Conservation (phyloP, 306 rosid species). For the Corylus avellana region DNA sequence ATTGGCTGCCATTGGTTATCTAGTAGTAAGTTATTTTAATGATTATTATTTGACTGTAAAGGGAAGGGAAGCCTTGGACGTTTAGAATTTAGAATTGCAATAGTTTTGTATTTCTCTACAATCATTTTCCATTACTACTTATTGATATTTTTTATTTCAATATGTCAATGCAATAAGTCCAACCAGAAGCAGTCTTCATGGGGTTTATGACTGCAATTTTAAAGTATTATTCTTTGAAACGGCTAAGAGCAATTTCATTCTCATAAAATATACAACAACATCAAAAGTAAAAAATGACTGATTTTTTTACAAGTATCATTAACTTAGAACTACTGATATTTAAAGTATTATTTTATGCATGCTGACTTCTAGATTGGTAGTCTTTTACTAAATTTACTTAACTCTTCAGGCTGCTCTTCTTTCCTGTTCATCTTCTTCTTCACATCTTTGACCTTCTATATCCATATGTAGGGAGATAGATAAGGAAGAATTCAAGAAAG, state of each 20-base stretch:
- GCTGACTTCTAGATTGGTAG: background rate
- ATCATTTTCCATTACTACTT: background rate
- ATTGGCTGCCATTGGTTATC: background rate
- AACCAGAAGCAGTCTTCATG: background rate
- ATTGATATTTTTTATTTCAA: background rate
- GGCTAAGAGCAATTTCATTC: background rate
- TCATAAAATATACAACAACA: background rate
- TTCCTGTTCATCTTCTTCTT: background rate
- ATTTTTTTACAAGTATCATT: no score
- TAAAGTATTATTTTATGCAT: background rate
- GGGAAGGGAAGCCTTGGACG: background rate
- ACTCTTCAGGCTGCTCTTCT: background rate
- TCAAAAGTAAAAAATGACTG: background rate
- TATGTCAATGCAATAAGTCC: background rate
- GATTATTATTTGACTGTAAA: no score
- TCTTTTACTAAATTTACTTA: background rate
- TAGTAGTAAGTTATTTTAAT: background rate
- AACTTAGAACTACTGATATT: background rate
- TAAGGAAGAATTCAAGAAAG: slow-evolving; percentile 90
- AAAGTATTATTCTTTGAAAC: background rate
- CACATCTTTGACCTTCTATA: background rate
- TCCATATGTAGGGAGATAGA: slow-evolving; percentile 56
- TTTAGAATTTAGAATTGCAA: background rate
- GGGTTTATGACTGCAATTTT: background rate
- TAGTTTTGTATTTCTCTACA: background rate